Percentiles rank a stretch among this genome's conserved stretches.
Evolutionary conservation across 176 grass and related monocot genomes (phyloP).

Genomic region (Chrysopogon serrulatus): DNA sequence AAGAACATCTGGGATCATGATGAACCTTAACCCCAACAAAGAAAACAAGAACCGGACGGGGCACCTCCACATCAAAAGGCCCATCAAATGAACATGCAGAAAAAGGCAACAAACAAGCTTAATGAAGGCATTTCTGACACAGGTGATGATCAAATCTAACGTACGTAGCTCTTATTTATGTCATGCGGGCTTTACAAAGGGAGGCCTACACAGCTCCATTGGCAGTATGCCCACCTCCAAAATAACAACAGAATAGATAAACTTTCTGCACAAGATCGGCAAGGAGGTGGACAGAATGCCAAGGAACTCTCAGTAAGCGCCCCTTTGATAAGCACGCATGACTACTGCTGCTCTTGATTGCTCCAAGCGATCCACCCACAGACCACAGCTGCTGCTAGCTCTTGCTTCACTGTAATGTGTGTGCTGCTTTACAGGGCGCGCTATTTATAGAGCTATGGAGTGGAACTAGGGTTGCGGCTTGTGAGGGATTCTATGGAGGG

Average conservation of each 20-base stretch:
- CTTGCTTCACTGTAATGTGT: background rate
- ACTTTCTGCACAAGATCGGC: constrained; percentile 1
- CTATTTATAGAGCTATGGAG: constrained; percentile 49
- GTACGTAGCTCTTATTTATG: constrained; percentile 2
- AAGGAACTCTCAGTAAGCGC: constrained; percentile 54
- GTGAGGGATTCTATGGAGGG: background rate
- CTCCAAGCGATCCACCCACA: background rate
- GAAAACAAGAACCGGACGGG: background rate
- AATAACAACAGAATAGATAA: background rate
- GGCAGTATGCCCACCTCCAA: constrained; percentile 90
- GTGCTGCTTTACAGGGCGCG: background rate
- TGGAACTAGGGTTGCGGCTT: constrained; percentile 35
- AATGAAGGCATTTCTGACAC: constrained; percentile 20
- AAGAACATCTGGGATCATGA: constrained; percentile 23
- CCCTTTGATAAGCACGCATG: constrained; percentile 69
- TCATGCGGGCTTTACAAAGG: constrained; percentile 73
- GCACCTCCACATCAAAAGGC: background rate
- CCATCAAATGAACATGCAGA: background rate
- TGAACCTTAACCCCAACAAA: background rate
- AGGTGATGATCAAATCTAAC: constrained; percentile 16
- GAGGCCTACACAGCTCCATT: constrained; percentile 80
- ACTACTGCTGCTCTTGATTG: background rate
- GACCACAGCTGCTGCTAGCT: background rate
- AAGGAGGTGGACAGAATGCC: constrained; percentile 85
- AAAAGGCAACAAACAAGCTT: background rate